phyloP scores from a whole-genome alignment of 2,329 filamentous ascomycete species.

The Dactylellina parvicollis region DNA sequence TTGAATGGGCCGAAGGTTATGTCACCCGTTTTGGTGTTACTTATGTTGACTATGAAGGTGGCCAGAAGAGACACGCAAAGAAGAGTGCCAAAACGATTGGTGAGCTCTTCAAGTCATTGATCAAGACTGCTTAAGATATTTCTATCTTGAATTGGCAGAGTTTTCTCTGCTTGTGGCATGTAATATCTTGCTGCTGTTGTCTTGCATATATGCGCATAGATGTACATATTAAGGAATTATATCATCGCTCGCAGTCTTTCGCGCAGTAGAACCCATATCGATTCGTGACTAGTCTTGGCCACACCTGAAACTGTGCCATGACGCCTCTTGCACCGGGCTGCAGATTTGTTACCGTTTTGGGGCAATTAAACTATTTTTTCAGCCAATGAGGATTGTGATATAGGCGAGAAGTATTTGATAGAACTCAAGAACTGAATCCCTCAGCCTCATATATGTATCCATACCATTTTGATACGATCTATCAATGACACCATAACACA shows the following conservation, averaged over 20 bases:
- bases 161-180: slow-evolving; percentile 26
- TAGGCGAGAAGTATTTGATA: background rate
- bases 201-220: slow-evolving; percentile 26
- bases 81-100: slow-evolving; percentile 80
- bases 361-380: slow-evolving; percentile 6
- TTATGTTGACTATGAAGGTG: slow-evolving; percentile 81
- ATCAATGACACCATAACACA: too few relatives aligned
- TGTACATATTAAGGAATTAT: slow-evolving; percentile 24
- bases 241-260: background rate
- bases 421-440: background rate
- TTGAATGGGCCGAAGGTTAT: slow-evolving; percentile 92
- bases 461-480: too few relatives aligned
- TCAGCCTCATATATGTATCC: background rate
- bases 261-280: background rate
- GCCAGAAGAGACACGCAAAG: slow-evolving; percentile 82
- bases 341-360: background rate
- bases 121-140: slow-evolving; percentile 68
- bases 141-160: slow-evolving; percentile 21
- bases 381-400: background rate
- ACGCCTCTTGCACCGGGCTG: background rate
- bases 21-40: slow-evolving; percentile 86
- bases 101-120: slow-evolving; percentile 75
- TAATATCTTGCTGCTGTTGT: slow-evolving; percentile 13
- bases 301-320: background rate
- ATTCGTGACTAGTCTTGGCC: too few relatives aligned